phyloP scores from a whole-genome alignment of 2,329 filamentous ascomycete genomes.

The Colletotrichum lini region DNA sequence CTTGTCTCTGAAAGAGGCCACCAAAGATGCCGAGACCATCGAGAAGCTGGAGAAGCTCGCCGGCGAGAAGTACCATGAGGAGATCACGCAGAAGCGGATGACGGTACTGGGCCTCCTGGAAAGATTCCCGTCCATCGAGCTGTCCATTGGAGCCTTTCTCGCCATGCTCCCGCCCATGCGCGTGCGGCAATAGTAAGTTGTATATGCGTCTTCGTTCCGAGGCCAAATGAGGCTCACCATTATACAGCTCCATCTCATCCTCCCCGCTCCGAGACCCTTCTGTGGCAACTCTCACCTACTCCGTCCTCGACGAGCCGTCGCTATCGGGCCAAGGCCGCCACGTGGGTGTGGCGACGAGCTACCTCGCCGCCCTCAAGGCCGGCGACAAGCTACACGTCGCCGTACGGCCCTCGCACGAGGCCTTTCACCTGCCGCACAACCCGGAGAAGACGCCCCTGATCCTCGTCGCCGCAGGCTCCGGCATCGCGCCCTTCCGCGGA shows the following conservation, averaged over 20 bases:
- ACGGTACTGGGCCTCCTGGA: conserved; percentile 75
- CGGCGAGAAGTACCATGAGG: conserved; percentile 55
- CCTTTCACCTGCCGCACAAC: conserved; percentile 60
- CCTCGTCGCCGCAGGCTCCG: conserved; percentile 59
- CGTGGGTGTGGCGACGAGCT: conserved; percentile 73
- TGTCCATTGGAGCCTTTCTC: conserved; percentile 73
- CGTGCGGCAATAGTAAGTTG: conserved; percentile 51
- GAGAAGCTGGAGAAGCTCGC: conserved; percentile 55
- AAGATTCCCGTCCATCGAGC: conserved; percentile 64
- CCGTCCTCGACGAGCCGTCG: conserved; percentile 68
- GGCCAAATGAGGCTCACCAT: neutral
- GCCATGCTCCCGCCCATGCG: conserved; percentile 75
- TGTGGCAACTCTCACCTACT: conserved; percentile 74
- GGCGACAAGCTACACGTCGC: conserved; percentile 66
- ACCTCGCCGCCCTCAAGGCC: conserved; percentile 65
- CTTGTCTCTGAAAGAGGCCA: conserved; percentile 42
- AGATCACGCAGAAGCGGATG: conserved; percentile 63
- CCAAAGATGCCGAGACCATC: conserved; percentile 51
- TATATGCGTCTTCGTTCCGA: too few species aligned
- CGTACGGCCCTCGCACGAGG: conserved; percentile 56
- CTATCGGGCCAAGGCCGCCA: conserved; percentile 64
- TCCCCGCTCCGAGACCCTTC: conserved; percentile 71
- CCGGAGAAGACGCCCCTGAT: conserved; percentile 57
- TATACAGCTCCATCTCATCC: conserved; percentile 73
- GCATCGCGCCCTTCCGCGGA: conserved; percentile 50